Evolutionary conservation across 1,139 yeast species (phyloP).

Genomic region (Lodderomyces oxycetoniae): DNA sequence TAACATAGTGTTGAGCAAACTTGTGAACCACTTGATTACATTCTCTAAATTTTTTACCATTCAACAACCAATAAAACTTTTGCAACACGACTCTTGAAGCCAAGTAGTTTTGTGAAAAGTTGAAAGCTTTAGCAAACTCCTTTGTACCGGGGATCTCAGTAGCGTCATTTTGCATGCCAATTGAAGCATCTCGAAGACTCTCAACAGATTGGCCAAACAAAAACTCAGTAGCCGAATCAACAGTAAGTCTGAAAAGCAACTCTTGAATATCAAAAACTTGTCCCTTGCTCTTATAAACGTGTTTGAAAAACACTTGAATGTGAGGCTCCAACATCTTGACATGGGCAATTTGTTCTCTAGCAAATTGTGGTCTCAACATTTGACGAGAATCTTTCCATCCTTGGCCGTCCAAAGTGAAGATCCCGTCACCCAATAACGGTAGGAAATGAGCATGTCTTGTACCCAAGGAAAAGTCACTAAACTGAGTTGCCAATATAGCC

Average conservation of each 20-base stretch:
- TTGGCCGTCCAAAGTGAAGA: conserved; percentile 51
- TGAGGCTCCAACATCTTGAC: conserved; percentile 47
- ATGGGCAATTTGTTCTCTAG: conserved; percentile 51
- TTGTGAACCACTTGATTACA: conserved; percentile 28
- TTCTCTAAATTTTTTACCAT: conserved; percentile 29
- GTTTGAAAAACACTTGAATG: conserved; percentile 33
- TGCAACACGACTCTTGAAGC: conserved; percentile 37
- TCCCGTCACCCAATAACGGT: conserved; percentile 52
- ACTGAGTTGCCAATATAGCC: conserved; percentile 41
- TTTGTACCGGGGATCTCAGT: conserved; percentile 26
- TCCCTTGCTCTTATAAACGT: conserved; percentile 26
- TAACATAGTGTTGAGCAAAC: conserved; percentile 29
- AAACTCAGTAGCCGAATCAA: conserved; percentile 57
- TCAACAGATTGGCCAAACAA: conserved; percentile 53
- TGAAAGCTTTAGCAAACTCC: conserved; percentile 42
- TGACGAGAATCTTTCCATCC: conserved; percentile 56
- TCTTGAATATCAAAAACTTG: conserved; percentile 44
- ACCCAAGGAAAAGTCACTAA: conserved; percentile 51
- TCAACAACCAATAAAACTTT: conserved; percentile 29
- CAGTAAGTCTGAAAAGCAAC: conserved; percentile 46
- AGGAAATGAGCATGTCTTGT: conserved; percentile 38
- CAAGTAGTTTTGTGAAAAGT: conserved; percentile 33
- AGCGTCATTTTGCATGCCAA: conserved; percentile 16
- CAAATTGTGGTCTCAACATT: conserved; percentile 56
- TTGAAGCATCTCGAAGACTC: conserved; percentile 29